Base-by-base conservation (phyloP, 139 green algal genomes). In the Astrephomene gubernaculifera region DNA sequence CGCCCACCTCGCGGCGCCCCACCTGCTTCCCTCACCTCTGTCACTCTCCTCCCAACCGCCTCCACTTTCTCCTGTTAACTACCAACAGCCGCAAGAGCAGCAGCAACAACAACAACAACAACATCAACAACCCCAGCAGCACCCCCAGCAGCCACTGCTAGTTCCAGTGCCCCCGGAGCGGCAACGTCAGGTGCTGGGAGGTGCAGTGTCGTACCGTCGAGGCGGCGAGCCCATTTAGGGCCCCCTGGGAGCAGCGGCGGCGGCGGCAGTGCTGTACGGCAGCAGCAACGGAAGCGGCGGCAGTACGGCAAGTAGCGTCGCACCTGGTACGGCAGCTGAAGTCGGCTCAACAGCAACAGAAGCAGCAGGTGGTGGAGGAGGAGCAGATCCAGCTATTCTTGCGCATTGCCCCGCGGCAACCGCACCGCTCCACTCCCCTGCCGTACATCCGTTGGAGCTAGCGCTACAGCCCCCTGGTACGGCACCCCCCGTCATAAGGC, bases 391-490 rank as follows among this genome's bases (percentile, higher is more conserved):
- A 24, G 21, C 57, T 21, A n/a, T 10, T 27, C n/a, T n/a, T n/a
- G n/a, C n/a, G n/a, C n/a, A n/a, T n/a, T n/a, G n/a, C n/a, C 14
- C 49, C 17, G n/a, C 31, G 9, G n/a, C 10, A 31, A 5, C n/a
- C 2, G 31, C 49, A 7, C 49, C 71, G 14, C 49, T 65, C 12
- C 44, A 80, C 52, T n/a, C 45, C 4, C 7, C 45, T 31, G 45
- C n/a, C 7, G 12, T 67, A 4, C 71, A 80, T 8, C 71, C 71
- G 5, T 31, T 79, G 44, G 71, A 79, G 36, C 71, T 79, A 31
- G 44, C 71, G 19, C 3, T 53, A 45, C 71, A 79, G 45, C 71
- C 71, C 22, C 4, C 43, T 29, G 70, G 45, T 19, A 19, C 31
- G 57, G 57, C 19, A 21, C 57, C 57, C 21, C 57, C 57, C 31